Conservation (phyloP, 1,284 basidiomycete species). For the Apiotrichum montevideense region DNA sequence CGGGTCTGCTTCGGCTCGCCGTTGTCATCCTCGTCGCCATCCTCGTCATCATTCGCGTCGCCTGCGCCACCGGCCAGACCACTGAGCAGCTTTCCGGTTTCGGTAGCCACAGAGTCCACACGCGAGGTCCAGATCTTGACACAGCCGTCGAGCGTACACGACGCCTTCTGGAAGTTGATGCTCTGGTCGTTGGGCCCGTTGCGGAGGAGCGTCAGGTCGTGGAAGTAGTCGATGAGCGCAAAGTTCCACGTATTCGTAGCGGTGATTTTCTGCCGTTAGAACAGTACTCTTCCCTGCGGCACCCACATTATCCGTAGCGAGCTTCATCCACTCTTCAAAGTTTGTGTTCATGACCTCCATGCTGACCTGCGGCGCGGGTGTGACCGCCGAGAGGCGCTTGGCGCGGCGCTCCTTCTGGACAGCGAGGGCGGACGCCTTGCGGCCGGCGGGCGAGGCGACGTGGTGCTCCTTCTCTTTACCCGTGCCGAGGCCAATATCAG, state of each 20-base stretch:
- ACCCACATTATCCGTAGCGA: slow-evolving; percentile 95
- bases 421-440: slow-evolving; percentile 29
- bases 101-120: slow-evolving; percentile 93
- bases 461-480: slow-evolving; percentile 9
- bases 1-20: slow-evolving; percentile 33
- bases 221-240: slow-evolving; percentile 97
- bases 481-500: slow-evolving; percentile 12
- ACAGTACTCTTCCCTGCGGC: not conserved
- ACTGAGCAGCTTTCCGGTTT: slow-evolving; percentile 90
- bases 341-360: slow-evolving; percentile 79
- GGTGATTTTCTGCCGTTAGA: slow-evolving; percentile 82
- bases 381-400: slow-evolving; percentile 36
- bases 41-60: slow-evolving; percentile 24
- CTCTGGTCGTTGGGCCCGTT: slow-evolving; percentile 76
- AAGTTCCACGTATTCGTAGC: slow-evolving; percentile 97
- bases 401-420: slow-evolving; percentile 20
- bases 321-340: slow-evolving; percentile 99
- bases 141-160: slow-evolving; percentile 94
- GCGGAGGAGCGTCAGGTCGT: slow-evolving; percentile 93
- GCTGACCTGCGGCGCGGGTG: slow-evolving; percentile 30
- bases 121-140: slow-evolving; percentile 99
- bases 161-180: slow-evolving; percentile 98
- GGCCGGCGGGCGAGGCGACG: slow-evolving; percentile 2
- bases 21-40: slow-evolving; percentile 42
- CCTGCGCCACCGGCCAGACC: slow-evolving; percentile 63